A percentile compares a stretch with the other conserved stretches of the same genome.
Conservation (phyloP, 805 yeast genomes). For the Cephaloascus albidus region DNA sequence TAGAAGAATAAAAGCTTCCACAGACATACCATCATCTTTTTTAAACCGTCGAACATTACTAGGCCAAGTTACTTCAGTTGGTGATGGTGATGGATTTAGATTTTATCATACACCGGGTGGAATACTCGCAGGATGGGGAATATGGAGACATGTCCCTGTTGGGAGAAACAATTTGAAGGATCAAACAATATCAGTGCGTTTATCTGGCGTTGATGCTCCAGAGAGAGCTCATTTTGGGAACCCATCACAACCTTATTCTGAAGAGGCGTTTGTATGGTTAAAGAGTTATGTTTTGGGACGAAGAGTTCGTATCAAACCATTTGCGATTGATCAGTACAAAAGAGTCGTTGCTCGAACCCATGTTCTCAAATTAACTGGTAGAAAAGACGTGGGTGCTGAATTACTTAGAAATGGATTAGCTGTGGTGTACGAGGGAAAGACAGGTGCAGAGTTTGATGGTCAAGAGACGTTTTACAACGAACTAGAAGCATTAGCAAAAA, state of each 20-base stretch:
- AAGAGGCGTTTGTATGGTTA: slow-evolving; percentile 79
- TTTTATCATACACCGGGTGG: slow-evolving; percentile 96
- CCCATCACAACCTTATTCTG: slow-evolving; percentile 81
- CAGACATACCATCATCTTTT: slow-evolving; percentile 37
- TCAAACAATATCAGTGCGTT: slow-evolving; percentile 69
- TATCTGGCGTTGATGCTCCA: slow-evolving; percentile 96
- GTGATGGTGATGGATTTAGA: slow-evolving; percentile 93
- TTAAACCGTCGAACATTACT: slow-evolving; percentile 36
- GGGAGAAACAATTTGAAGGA: slow-evolving; percentile 37
- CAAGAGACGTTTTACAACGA: slow-evolving; percentile 48
- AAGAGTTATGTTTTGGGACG: slow-evolving; percentile 55
- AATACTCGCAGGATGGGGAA: slow-evolving; percentile 80
- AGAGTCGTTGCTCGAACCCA: slow-evolving; percentile 78
- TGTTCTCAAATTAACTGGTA: slow-evolving; percentile 48
- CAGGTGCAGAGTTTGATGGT: slow-evolving; percentile 81
- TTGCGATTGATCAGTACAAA: slow-evolving; percentile 79
- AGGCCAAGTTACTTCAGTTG: slow-evolving; percentile 84
- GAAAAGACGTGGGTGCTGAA: slow-evolving; percentile 75
- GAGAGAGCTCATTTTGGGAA: slow-evolving; percentile 92
- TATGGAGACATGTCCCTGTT: slow-evolving; percentile 65
- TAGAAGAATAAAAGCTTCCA: not conserved
- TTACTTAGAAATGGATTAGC: slow-evolving; percentile 82
- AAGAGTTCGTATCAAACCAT: slow-evolving; percentile 66
- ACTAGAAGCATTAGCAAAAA: slow-evolving; percentile 55
- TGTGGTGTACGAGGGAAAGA: slow-evolving; percentile 76